A percentile compares a stretch with the other conserved stretches of the same genome.
phyloP scores from a whole-genome alignment of 495 filamentous ascomycete genomes.

The Trichoderma virens region DNA sequence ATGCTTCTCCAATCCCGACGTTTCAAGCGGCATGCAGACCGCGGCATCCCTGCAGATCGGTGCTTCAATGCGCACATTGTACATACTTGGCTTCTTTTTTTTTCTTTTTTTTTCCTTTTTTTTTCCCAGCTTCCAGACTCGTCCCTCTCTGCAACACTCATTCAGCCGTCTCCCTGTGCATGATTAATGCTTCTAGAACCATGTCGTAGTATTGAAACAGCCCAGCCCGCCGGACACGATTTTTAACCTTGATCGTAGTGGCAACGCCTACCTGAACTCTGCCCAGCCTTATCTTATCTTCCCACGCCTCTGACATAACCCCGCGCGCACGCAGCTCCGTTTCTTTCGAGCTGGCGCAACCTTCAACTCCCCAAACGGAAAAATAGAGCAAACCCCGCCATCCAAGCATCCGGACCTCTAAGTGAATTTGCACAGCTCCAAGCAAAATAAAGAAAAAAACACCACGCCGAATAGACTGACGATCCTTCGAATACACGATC shows the following conservation, averaged over 20 bases:
- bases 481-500: too few species aligned
- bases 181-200: too few species aligned
- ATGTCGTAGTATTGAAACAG: neutral
- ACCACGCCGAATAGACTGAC: neutral
- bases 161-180: too few species aligned
- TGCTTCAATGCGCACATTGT: neutral
- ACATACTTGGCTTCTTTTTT: neutral
- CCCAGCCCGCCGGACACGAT: neutral
- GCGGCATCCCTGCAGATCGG: constrained; percentile 1
- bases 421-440: neutral
- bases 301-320: neutral
- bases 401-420: neutral
- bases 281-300: constrained; percentile 4
- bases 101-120: neutral
- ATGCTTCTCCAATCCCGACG: constrained; percentile 1
- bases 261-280: neutral
- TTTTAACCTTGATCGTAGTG: neutral
- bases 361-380: neutral
- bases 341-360: neutral
- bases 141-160: too few species aligned
- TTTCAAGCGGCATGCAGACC: neutral
- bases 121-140: neutral
- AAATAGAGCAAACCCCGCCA: constrained; percentile 8
- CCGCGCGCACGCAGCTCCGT: neutral
- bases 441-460: neutral